Conservation (phyloP, 306 rosid genomes). For the Morella rubra region DNA sequence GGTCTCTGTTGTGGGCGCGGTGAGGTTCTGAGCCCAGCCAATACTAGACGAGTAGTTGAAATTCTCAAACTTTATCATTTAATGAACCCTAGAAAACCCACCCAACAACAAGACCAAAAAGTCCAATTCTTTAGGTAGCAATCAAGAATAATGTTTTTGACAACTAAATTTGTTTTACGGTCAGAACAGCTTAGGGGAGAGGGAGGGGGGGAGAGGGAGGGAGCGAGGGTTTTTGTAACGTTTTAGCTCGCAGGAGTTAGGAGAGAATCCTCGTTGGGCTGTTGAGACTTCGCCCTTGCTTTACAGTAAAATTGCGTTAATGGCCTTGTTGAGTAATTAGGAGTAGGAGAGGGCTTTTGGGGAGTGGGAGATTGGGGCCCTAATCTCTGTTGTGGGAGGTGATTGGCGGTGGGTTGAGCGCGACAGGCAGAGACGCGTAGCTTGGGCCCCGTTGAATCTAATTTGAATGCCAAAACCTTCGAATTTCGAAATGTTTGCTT, state of each 20-base stretch:
- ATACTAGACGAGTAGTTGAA: constrained; percentile 55
- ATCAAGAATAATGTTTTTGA: constrained; percentile 31
- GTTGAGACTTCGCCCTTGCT: background rate
- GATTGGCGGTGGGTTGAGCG: background rate
- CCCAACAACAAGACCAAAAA: background rate
- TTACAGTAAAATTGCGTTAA: background rate
- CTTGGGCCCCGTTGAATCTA: background rate
- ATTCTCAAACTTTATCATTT: constrained; percentile 38
- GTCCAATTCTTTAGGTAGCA: constrained; percentile 14
- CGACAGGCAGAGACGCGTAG: too few relatives aligned
- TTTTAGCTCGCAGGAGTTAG: constrained; percentile 23
- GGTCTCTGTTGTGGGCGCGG: constrained; percentile 68
- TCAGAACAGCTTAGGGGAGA: constrained; percentile 29
- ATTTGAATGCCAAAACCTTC: background rate
- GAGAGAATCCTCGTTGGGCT: constrained; percentile 13
- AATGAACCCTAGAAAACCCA: constrained; percentile 5
- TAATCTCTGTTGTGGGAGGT: background rate
- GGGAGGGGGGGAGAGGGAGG: constrained; percentile 26
- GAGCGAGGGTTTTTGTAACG: constrained; percentile 48
- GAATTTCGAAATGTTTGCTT: background rate
- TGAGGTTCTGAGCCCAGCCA: constrained; percentile 61
- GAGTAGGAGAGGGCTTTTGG: too few relatives aligned
- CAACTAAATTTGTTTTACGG: constrained; percentile 43
- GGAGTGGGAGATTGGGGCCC: background rate
- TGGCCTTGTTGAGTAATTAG: background rate